These are phyloP conservation scores for Penicillium rolfsii DNA, from an alignment of 2,329 filamentous ascomycete species.

Conservation along the genomic window DNA sequence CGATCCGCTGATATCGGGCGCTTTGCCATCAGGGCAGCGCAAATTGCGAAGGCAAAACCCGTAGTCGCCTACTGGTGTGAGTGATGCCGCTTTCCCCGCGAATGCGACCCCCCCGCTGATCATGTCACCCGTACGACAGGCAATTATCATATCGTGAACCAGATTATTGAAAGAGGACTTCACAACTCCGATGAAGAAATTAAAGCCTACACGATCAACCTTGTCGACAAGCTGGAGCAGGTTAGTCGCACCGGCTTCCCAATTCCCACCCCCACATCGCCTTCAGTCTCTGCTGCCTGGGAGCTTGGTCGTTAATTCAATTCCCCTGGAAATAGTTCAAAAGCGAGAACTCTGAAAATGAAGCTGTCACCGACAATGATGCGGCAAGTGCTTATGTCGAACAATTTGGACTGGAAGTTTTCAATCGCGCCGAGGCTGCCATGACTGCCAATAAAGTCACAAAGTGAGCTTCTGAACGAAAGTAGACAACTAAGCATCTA, in stretches of 20 bases:
- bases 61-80: conserved; percentile 94
- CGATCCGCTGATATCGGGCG: conserved; percentile 80
- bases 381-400: conserved; percentile 91
- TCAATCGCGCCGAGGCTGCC: conserved; percentile 79
- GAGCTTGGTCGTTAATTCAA: conserved; percentile 7
- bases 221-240: conserved; percentile 91
- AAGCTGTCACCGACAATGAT: conserved; percentile 81
- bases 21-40: conserved; percentile 79
- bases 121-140: conserved; percentile 54
- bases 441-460: conserved; percentile 83
- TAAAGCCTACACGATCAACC: conserved; percentile 74
- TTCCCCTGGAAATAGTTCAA: conserved; percentile 60
- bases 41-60: conserved; percentile 82
- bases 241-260: conserved; percentile 46
- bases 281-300: background rate
- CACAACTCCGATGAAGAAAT: conserved; percentile 79
- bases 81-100: conserved; percentile 40
- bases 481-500: conserved; percentile 13
- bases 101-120: conserved; percentile 20
- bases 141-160: conserved; percentile 90
- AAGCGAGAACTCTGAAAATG: conserved; percentile 71
- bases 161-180: conserved; percentile 79
- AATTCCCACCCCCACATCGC: background rate
- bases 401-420: conserved; percentile 88
- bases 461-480: conserved; percentile 54